Base-by-base conservation (phyloP, 495 filamentous ascomycete genomes). In the Venustampulla echinocandica region DNA sequence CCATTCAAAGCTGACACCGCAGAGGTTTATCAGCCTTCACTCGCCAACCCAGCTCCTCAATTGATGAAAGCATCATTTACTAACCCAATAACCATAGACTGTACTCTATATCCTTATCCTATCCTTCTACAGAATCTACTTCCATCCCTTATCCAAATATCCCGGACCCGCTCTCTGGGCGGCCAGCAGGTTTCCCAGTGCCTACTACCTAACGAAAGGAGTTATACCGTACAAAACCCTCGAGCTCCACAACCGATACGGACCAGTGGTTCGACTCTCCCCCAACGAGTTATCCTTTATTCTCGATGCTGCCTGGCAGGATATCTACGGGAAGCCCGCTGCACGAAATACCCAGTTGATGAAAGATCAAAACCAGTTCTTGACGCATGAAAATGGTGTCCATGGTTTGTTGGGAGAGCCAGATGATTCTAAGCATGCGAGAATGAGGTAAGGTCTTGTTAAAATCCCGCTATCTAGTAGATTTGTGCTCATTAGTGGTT, bases 221-320 rank as follows among this genome's bases (percentile, higher is more conserved):
- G 57, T 47, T 14, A 37, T 62, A 38, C 44, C 59, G 22, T 49
- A 56, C 36, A 53, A 61, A 36, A 49, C 61, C 37, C 28, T 55
- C n/a, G 53, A 53, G 9, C 47, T 67, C n/a, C 77, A 81, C 59
- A 60, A 64, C 28, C 65, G 60, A 40, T 65, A 73, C 27, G 76
- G 77, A 4, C 68, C 70, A 15, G 63, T 80, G 22, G 65, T 81
- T 13, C 65, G 77, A 46, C 64, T 79, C 4, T 70, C 67, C 0
- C 77, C 76, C 0, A 69, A 73, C 20, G 76, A 79, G 53, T 60
- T 80, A 41, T 71, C 74, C 0, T 57, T 60, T 39, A 45, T 48
- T 6, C 27, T 36, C 11, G 18, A 14, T 11, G 28, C 37, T 1
- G 50, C 50, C 13, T 53, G 50, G 50, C 28, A 37, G 5, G 44